Evolutionary conservation across 345 rosid genomes (phyloP).

Genomic region (Linum lewisii): DNA sequence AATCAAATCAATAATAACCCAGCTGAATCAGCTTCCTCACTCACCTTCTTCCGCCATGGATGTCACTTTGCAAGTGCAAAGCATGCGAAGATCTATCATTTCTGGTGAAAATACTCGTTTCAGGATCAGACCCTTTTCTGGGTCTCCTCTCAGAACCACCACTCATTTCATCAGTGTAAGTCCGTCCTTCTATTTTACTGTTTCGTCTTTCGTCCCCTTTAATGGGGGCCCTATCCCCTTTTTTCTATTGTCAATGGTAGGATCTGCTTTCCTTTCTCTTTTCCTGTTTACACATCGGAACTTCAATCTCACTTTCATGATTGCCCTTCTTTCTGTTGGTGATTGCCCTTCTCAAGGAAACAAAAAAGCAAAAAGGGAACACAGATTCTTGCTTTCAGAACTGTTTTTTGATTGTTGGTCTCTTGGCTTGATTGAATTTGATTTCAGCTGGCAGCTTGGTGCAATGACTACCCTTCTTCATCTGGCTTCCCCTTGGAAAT

Average conservation of each 20-base stretch:
- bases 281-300: not conserved
- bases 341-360: not conserved
- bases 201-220: not conserved
- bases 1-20: not conserved
- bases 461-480: slow-evolving; percentile 15
- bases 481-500: slow-evolving; percentile 36
- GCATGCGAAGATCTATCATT: slow-evolving; percentile 41
- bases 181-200: not conserved
- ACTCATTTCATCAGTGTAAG: slow-evolving; percentile 25
- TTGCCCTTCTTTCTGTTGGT: not conserved
- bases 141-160: slow-evolving; percentile 23
- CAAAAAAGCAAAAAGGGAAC: not conserved
- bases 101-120: slow-evolving; percentile 23
- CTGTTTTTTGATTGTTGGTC: not conserved
- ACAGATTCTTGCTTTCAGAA: not conserved
- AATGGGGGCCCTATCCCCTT: not conserved
- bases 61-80: slow-evolving; percentile 45
- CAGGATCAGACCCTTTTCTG: slow-evolving; percentile 41
- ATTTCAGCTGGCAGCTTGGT: slow-evolving; percentile 44
- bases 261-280: not conserved
- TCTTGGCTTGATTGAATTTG: slow-evolving; percentile 13
- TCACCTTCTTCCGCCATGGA: slow-evolving; percentile 38
- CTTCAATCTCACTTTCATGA: not conserved
- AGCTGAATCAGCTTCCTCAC: slow-evolving; percentile 9
- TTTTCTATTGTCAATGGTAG: not conserved